Evolutionary conservation across 2,329 filamentous ascomycete species (phyloP).

Genomic region (Beauveria varroae): DNA sequence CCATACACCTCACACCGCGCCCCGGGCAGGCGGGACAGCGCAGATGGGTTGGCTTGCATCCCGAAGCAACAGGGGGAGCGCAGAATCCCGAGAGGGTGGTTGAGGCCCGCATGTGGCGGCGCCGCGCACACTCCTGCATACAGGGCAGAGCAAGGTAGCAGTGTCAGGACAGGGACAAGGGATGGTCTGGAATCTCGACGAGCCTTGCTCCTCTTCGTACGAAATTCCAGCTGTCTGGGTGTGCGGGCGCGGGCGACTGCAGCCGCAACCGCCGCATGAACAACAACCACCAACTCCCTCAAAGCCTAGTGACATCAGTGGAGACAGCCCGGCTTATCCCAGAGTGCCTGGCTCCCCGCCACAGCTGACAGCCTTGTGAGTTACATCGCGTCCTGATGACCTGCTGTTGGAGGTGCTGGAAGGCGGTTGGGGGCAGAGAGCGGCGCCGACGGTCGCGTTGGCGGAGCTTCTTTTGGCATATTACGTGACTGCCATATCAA

Average conservation of each 20-base stretch:
- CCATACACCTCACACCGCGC: neutral
- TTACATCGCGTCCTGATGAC: slow-evolving; percentile 2
- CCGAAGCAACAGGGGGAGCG: neutral
- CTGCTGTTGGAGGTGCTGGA: neutral
- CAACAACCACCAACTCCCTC: neutral
- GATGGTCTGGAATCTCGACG: neutral
- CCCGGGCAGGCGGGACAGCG: neutral
- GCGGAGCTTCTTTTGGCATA: neutral
- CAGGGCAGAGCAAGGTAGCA: neutral
- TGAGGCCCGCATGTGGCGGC: neutral
- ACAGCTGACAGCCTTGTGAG: slow-evolving; percentile 7
- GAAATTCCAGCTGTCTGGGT: neutral
- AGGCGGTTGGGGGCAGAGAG: neutral
- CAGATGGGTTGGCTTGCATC: neutral
- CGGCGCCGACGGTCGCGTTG: neutral
- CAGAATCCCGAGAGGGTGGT: slow-evolving; percentile 6
- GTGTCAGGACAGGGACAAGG: neutral
- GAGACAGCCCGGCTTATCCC: neutral
- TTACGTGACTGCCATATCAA: neutral
- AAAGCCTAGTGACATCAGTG: neutral
- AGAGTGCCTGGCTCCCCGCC: neutral
- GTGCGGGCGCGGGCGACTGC: neutral
- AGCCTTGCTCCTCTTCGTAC: neutral
- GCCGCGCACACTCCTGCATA: neutral
- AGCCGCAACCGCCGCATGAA: neutral